Evolutionary conservation across 106 monocot species (phyloP), one percentile per base, ranked within the genome.

Genomic region (Dactylorhiza incarnata): DNA sequence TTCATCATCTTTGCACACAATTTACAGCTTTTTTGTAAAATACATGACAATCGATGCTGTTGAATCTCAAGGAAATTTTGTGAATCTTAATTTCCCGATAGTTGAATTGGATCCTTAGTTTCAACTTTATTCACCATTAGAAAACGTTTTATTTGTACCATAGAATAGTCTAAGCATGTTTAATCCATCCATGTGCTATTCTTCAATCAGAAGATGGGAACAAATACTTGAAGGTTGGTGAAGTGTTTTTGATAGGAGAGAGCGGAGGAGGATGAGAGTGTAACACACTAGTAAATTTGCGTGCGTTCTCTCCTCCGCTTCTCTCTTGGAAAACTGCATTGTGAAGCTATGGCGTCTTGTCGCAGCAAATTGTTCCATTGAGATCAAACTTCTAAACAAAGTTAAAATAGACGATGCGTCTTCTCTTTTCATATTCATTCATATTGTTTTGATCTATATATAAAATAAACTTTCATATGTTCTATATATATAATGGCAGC

Each of bases 401-500:
- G 37, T 37, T 37, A 37, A 37, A 37, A 37, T 37, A 37, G 37
- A 3, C 37, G 37, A 37, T 37, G 37, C 1, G 2, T 37, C 37
- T 37, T 37, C 37, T 37, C 2, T 37, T 37, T 37, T 37, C 37
- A 37, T 37, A 14, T 68, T 44, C 5, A 46, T 44, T 45, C 45
- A 69, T 72, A 11, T 72, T 2, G 7, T 72, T 71, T 6, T 46
- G 19, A 7, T n/a, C 9, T 74, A n/a, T n/a, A n/a, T n/a, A n/a
- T n/a, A n/a, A n/a, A n/a, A n/a, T n/a, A n/a, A n/a, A 50, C 1
- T 50, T 56, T 50, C 8, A 9, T 79, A 19, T 24, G 66, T 77
- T 71, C 19, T n/a, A n/a, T 65, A 17, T 65, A 17, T 44, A 52
- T n/a, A 26, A 24, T 49, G 82, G 48, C 82, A 99, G 99, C 81